A percentile compares a stretch with the other conserved stretches of the same genome.
These are phyloP conservation scores for Porosira glacialis DNA, from an alignment of 352 stramenopile species.

Conservation along the genomic window DNA sequence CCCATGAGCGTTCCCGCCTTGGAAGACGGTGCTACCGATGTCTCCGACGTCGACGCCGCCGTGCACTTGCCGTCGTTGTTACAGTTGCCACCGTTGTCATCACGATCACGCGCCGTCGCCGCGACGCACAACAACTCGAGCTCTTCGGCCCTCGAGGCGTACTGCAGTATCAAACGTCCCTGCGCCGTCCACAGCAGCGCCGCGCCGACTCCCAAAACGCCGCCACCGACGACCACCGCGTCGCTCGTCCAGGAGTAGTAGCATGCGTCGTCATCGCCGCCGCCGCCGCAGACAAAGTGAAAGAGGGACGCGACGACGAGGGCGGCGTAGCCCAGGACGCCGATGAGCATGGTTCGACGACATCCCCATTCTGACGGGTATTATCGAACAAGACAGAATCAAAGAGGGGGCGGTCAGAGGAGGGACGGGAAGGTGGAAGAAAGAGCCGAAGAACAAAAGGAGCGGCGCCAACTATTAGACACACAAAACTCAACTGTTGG, in stretches of 20 bases:
- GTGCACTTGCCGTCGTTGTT: too few relatives aligned
- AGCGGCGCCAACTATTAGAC: too few relatives aligned
- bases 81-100: background rate
- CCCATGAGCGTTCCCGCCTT: constrained; percentile 70
- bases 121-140: too few relatives aligned
- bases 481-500: too few relatives aligned
- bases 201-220: constrained; percentile 71
- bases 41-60: too few relatives aligned
- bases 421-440: too few relatives aligned
- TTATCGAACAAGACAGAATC: too few relatives aligned
- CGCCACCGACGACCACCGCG: constrained; percentile 59
- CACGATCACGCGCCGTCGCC: too few relatives aligned
- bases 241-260: constrained; percentile 32
- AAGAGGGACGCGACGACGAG: constrained; percentile 61
- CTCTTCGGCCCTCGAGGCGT: constrained; percentile 42
- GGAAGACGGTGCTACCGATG: too few relatives aligned
- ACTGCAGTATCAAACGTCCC: constrained; percentile 49
- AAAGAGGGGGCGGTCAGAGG: too few relatives aligned
- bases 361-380: too few relatives aligned
- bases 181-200: constrained; percentile 83
- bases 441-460: too few relatives aligned
- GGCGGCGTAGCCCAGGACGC: constrained; percentile 74
- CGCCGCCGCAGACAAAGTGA: constrained; percentile 51
- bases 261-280: constrained; percentile 9
- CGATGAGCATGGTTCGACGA: constrained; percentile 67